phyloP scores from a whole-genome alignment of 2,329 filamentous ascomycete genomes.

The Exophiala aquamarina region DNA sequence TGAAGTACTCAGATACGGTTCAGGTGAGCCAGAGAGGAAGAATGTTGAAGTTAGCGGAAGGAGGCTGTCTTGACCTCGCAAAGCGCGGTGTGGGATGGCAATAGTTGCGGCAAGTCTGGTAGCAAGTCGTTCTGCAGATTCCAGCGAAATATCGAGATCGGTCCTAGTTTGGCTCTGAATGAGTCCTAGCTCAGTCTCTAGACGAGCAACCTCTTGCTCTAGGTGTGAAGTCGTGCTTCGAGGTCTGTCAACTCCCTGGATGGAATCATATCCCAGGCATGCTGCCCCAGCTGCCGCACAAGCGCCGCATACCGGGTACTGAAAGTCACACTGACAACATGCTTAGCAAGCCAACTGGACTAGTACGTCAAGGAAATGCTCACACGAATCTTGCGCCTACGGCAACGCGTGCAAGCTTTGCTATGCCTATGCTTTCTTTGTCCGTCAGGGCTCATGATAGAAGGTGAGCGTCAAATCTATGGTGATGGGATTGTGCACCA shows the following conservation, averaged over 20 bases:
- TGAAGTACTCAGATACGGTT: constrained; percentile 3
- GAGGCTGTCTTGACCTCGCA: constrained; percentile 6
- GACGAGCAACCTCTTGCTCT: constrained; percentile 30
- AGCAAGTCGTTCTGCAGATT: constrained; percentile 5
- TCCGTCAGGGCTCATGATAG: not conserved
- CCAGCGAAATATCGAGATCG: not conserved
- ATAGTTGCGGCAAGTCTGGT: not conserved
- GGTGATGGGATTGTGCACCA: too few species aligned
- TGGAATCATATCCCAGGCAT: constrained; percentile 27
- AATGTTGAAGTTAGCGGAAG: constrained; percentile 6
- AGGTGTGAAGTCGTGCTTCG: constrained; percentile 30
- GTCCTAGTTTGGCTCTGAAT: constrained; percentile 1
- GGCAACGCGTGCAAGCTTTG: constrained; percentile 21
- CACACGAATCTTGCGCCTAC: constrained; percentile 21
- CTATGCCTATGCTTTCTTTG: constrained; percentile 8
- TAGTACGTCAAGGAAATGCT: not conserved
- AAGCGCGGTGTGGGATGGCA: not conserved
- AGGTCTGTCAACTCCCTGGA: constrained; percentile 21
- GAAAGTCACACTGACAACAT: constrained; percentile 18
- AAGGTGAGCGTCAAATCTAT: too few species aligned
- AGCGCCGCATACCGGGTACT: constrained; percentile 26
- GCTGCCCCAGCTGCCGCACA: constrained; percentile 18
- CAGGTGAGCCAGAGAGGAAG: constrained; percentile 10
- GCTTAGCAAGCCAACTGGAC: not conserved
- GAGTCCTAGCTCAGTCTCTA: constrained; percentile 25